Conservation (phyloP, 2,329 filamentous ascomycete species). For the Alternaria ventricosa region DNA sequence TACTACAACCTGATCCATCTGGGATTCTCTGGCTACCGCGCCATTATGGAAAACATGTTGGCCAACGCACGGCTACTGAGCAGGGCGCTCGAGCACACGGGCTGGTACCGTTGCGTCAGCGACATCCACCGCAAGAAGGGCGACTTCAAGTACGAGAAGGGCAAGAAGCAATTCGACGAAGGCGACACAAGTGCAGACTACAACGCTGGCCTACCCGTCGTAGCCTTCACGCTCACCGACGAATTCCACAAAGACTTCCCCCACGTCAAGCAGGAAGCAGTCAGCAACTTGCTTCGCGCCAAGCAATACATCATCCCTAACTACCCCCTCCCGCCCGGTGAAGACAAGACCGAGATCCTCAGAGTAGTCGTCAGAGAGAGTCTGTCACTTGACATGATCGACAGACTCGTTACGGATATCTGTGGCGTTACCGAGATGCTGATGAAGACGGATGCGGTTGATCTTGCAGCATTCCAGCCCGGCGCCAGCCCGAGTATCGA, state of each 20-base stretch:
- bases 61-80: slow-evolving; percentile 69
- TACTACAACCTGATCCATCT: slow-evolving; percentile 78
- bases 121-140: slow-evolving; percentile 69
- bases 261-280: slow-evolving; percentile 68
- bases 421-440: slow-evolving; percentile 66
- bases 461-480: slow-evolving; percentile 59
- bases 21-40: slow-evolving; percentile 68
- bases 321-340: slow-evolving; percentile 69
- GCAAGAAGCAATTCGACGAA: slow-evolving; percentile 52
- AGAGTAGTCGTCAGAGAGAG: slow-evolving; percentile 71
- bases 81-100: slow-evolving; percentile 68
- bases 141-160: slow-evolving; percentile 50
- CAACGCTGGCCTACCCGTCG: slow-evolving; percentile 70
- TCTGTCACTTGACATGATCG: slow-evolving; percentile 72
- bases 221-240: slow-evolving; percentile 70
- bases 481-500: slow-evolving; percentile 46
- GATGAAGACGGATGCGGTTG: slow-evolving; percentile 61
- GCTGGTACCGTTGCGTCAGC: slow-evolving; percentile 66
- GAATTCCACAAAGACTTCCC: slow-evolving; percentile 64
- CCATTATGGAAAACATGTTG: slow-evolving; percentile 69
- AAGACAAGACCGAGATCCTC: slow-evolving; percentile 69
- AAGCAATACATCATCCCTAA: slow-evolving; percentile 77
- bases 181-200: slow-evolving; percentile 64
- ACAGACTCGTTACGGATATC: slow-evolving; percentile 67
- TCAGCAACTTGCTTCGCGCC: slow-evolving; percentile 67